A percentile compares a stretch with the other conserved stretches of the same genome.
Evolutionary conservation across 441 rosid genomes (phyloP).

Genomic region (Corymbia calophylla): DNA sequence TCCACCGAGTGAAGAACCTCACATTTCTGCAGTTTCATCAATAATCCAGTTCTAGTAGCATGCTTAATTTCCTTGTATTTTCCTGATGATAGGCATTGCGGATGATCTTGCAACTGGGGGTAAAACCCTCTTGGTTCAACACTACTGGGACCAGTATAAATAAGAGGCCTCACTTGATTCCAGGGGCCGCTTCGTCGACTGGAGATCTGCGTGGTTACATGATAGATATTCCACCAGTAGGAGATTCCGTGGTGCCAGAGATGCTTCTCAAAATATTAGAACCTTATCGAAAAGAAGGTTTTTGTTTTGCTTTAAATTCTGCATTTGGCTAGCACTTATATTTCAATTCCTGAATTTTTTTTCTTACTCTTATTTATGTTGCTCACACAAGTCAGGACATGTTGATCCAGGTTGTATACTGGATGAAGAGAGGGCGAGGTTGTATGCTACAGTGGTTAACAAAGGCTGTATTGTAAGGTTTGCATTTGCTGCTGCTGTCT

Average conservation of each 20-base stretch:
- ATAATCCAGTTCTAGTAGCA: not conserved
- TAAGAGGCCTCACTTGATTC: constrained; percentile 76
- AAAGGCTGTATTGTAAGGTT: constrained; percentile 85
- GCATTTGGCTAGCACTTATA: not conserved
- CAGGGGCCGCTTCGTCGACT: constrained; percentile 62
- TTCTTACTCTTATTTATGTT: constrained; percentile 2
- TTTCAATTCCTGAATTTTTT: constrained; percentile 2
- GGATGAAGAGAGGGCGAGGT: constrained; percentile 86
- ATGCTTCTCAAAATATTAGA: constrained; percentile 94
- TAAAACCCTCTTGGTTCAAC: constrained; percentile 95
- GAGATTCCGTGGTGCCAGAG: constrained; percentile 94
- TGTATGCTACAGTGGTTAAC: constrained; percentile 75
- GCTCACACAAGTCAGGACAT: not conserved
- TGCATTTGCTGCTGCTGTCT: constrained; percentile 93
- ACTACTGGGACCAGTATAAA: constrained; percentile 62
- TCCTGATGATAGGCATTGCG: constrained; percentile 66
- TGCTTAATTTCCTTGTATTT: constrained; percentile 3
- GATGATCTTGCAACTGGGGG: constrained; percentile 97
- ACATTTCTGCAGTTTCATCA: not conserved
- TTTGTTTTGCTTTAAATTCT: constrained; percentile 1
- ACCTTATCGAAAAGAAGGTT: constrained; percentile 86
- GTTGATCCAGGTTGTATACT: constrained; percentile 68
- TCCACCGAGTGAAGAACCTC: not conserved
- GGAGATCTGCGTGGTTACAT: constrained; percentile 87
- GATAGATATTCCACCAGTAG: constrained; percentile 71